Evolutionary conservation across 2,329 filamentous ascomycete genomes (phyloP).

Genomic region (Rutstroemia sp.): DNA sequence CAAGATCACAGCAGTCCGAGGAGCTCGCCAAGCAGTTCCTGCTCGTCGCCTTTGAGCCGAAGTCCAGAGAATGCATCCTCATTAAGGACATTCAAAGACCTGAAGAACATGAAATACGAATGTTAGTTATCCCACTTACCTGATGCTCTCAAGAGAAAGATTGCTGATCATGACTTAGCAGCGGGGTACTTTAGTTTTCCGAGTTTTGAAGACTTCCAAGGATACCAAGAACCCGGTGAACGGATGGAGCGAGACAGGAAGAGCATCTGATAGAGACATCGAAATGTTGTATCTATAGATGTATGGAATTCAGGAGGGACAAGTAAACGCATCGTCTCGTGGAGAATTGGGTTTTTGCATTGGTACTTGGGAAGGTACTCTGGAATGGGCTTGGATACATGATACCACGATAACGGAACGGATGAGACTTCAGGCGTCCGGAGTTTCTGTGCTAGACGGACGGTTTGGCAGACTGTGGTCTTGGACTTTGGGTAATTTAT

Average conservation of each 20-base stretch:
- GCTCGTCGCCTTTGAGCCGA: constrained; percentile 5
- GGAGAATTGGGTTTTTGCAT: neutral
- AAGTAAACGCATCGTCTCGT: neutral
- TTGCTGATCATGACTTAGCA: constrained; percentile 20
- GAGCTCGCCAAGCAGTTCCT: constrained; percentile 9
- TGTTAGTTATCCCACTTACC: constrained; percentile 1
- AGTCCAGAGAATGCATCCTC: constrained; percentile 19
- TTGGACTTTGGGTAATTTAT: neutral
- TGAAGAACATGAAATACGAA: constrained; percentile 4
- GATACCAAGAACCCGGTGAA: constrained; percentile 36
- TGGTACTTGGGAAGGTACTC: constrained; percentile 3
- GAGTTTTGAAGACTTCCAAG: constrained; percentile 61
- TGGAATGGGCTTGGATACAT: constrained; percentile 1
- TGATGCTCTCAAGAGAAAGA: neutral
- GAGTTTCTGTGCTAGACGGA: neutral
- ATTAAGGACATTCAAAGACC: constrained; percentile 13
- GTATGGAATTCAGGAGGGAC: neutral
- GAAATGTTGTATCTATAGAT: neutral
- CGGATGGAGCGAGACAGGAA: constrained; percentile 12
- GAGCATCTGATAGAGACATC: neutral
- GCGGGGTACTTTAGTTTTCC: constrained; percentile 67
- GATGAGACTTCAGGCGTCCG: neutral
- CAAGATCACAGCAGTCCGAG: constrained; percentile 26
- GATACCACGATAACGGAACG: constrained; percentile 1
- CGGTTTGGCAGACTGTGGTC: neutral